A percentile compares a stretch with the other conserved stretches of the same genome.
Conservation (phyloP, 305 asterid genomes). For the Fraxinus xanthoxyloides region DNA sequence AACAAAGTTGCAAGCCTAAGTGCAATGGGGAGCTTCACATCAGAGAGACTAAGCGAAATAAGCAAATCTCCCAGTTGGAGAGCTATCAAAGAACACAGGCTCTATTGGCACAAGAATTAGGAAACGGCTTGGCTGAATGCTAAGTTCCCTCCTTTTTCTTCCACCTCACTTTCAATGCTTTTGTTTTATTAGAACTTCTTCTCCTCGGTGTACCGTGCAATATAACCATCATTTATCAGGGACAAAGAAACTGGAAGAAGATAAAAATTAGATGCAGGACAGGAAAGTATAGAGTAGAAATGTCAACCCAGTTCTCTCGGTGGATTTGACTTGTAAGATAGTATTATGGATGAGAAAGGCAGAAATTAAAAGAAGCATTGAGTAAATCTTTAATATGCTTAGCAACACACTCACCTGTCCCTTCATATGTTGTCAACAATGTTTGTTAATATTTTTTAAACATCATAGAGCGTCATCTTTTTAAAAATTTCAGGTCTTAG, state of each 20-base stretch:
- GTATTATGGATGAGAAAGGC: background rate
- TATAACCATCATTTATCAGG: background rate
- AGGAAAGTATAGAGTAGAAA: background rate
- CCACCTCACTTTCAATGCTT: background rate
- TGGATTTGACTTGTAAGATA: background rate
- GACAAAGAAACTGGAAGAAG: background rate
- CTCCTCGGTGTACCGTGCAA: background rate
- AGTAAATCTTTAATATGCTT: background rate
- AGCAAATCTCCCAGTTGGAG: background rate
- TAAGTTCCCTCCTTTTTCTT: background rate
- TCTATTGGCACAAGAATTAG: background rate
- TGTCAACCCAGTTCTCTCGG: background rate
- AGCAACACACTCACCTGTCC: background rate
- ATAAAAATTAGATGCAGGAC: background rate
- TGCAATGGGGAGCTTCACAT: background rate
- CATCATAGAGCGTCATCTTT: background rate
- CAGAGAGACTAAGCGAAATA: background rate
- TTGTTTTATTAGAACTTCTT: background rate
- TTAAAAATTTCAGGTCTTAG: background rate
- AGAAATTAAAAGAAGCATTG: background rate
- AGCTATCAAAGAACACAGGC: background rate
- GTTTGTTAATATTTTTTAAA: no score
- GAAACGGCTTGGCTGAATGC: background rate
- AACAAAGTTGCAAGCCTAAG: background rate
- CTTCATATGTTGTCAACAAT: background rate